phyloP scores from a whole-genome alignment of 2,329 filamentous ascomycete species.

The Proliferodiscus dingleyae region DNA sequence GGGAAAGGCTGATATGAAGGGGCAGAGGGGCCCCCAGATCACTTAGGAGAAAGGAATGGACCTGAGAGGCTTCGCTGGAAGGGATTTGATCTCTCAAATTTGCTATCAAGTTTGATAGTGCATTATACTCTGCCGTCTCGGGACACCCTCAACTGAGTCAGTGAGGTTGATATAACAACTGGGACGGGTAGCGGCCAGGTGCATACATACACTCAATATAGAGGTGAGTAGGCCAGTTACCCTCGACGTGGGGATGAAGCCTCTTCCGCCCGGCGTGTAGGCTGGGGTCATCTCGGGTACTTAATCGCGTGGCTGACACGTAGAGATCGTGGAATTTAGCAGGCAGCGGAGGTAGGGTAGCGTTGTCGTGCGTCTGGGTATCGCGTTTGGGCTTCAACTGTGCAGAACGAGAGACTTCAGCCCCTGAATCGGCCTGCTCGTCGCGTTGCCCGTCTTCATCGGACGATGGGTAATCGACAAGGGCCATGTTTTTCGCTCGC shows the following conservation, averaged over 20 bases:
- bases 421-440: neutral
- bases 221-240: constrained; percentile 89
- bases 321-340: constrained; percentile 84
- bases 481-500: constrained; percentile 47
- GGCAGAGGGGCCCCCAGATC: constrained; percentile 74
- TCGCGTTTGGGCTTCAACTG: constrained; percentile 35
- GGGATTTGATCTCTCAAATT: constrained; percentile 29
- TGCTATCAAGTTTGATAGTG: constrained; percentile 42
- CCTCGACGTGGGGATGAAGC: constrained; percentile 75
- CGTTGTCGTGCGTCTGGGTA: constrained; percentile 1
- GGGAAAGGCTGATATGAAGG: constrained; percentile 86
- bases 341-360: constrained; percentile 66
- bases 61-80: constrained; percentile 25
- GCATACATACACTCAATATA: constrained; percentile 85
- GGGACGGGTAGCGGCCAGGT: constrained; percentile 2
- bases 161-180: constrained; percentile 8
- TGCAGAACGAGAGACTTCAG: constrained; percentile 25
- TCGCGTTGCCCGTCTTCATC: constrained; percentile 32
- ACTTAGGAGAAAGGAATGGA: constrained; percentile 69
- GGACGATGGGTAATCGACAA: constrained; percentile 63
- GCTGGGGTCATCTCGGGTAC: constrained; percentile 73
- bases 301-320: constrained; percentile 71
- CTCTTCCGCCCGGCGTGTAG: constrained; percentile 83
- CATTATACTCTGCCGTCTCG: constrained; percentile 39
- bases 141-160: constrained; percentile 49